Conservation (phyloP, 495 filamentous ascomycete species). For the Alectoria sarmentosa region DNA sequence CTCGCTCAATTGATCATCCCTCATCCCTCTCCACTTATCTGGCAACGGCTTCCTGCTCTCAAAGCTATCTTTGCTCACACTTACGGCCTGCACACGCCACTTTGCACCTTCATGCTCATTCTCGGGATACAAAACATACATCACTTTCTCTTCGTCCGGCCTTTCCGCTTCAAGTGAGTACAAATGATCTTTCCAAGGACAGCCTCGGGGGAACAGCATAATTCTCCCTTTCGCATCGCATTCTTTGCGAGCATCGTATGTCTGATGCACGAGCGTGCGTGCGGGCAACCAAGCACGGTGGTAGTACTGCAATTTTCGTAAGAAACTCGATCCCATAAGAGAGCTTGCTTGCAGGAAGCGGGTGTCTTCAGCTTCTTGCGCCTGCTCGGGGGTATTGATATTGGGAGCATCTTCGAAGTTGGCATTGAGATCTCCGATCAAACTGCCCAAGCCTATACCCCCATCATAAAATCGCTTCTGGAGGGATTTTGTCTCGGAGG, state of each 20-base stretch:
- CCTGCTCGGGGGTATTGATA: conserved; percentile 12
- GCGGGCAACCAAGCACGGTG: conserved; percentile 80
- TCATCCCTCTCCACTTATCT: conserved; percentile 80
- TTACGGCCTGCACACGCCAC: conserved; percentile 90
- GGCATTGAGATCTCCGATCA: conserved; percentile 79
- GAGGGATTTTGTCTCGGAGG: conserved; percentile 55
- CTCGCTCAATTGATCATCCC: conserved; percentile 74
- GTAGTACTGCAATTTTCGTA: conserved; percentile 65
- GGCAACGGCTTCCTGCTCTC: conserved; percentile 84
- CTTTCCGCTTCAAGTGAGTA: conserved; percentile 71
- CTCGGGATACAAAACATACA: conserved; percentile 97
- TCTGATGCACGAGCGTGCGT: conserved; percentile 62
- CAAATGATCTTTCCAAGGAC: conserved; percentile 94
- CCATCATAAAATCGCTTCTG: conserved; percentile 74
- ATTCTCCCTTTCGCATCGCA: conserved; percentile 70
- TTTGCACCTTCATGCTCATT: conserved; percentile 58
- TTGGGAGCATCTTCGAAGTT: conserved; percentile 32
- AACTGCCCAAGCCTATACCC: conserved; percentile 72
- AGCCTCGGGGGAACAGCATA: conserved; percentile 65
- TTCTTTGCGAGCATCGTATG: conserved; percentile 57
- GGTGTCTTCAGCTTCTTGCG: conserved; percentile 68
- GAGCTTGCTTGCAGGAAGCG: conserved; percentile 67
- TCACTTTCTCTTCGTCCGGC: conserved; percentile 43
- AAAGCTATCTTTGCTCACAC: conserved; percentile 73
- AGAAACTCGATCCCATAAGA: conserved; percentile 82